Evolutionary conservation across 225 moss, liverwort and hornwort species (phyloP).

Genomic region (Physcomitrellopsis africana): DNA sequence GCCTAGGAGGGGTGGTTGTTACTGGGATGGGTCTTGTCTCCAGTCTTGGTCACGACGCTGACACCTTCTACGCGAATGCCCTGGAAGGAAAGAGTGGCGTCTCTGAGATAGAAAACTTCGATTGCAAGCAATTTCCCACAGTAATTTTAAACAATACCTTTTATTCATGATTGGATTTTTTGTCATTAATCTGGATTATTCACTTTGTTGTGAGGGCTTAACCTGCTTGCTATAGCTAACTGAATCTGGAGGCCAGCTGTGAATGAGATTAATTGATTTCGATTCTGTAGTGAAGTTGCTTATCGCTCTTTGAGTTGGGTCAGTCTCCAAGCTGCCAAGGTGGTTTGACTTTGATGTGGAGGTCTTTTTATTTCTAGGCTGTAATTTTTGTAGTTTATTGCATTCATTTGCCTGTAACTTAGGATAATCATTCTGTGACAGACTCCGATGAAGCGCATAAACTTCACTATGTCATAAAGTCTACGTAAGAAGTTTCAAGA

Average conservation of each 20-base stretch:
- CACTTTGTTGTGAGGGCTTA: not conserved
- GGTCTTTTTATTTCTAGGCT: constrained; percentile 2
- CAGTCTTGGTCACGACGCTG: constrained; percentile 81
- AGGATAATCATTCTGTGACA: constrained; percentile 4
- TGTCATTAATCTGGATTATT: constrained; percentile 14
- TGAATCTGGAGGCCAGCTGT: not conserved
- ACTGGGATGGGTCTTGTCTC: constrained; percentile 95
- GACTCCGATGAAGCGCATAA: not conserved
- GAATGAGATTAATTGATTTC: not conserved
- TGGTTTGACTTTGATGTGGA: not conserved
- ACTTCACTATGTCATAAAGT: not conserved
- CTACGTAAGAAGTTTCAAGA: not conserved
- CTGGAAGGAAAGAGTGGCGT: constrained; percentile 84
- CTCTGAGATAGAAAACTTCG: constrained; percentile 78
- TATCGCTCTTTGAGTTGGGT: too few relatives aligned
- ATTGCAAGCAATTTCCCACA: constrained; percentile 91
- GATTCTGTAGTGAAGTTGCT: not conserved
- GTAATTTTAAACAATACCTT: constrained; percentile 45
- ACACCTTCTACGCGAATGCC: constrained; percentile 80
- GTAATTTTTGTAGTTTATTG: not conserved
- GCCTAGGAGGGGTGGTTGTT: constrained; percentile 85
- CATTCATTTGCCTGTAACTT: not conserved
- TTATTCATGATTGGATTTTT: constrained; percentile 20
- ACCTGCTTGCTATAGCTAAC: not conserved
- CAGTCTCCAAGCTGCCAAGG: not conserved